Percentiles rank a stretch among this genome's conserved stretches.
Evolutionary conservation across 257 asterid genomes (phyloP).

Genomic region (Solanum chiquidenum): DNA sequence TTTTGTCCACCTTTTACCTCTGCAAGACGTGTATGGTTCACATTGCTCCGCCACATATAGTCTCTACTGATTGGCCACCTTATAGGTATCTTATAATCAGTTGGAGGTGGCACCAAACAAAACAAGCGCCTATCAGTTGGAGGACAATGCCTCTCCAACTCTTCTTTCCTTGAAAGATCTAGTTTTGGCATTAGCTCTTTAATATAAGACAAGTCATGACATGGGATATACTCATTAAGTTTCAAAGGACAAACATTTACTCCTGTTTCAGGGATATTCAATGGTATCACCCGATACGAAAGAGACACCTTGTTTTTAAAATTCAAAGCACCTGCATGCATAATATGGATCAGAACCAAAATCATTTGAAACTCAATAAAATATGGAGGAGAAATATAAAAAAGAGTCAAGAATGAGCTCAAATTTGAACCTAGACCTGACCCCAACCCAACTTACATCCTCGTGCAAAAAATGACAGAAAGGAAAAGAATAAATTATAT

Average conservation of each 20-base stretch:
- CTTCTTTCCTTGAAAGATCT: conserved; percentile 68
- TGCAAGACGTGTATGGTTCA: conserved; percentile 79
- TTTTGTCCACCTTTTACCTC: conserved; percentile 95
- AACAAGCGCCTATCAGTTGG: conserved; percentile 56
- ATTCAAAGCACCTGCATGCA: conserved; percentile 24
- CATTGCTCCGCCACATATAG: conserved; percentile 87
- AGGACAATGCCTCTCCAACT: conserved; percentile 89
- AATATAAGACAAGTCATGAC: conserved; percentile 68
- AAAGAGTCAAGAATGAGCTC: neutral
- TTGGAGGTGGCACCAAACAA: conserved; percentile 90
- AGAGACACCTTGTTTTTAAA: conserved; percentile 58
- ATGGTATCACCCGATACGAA: conserved; percentile 46
- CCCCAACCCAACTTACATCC: neutral
- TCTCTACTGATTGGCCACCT: conserved; percentile 89
- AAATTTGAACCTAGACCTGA: neutral
- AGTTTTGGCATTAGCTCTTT: conserved; percentile 52
- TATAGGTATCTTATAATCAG: conserved; percentile 76
- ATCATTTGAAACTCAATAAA: neutral
- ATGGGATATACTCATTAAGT: conserved; percentile 77
- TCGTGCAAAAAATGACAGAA: neutral
- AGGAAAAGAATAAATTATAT: neutral
- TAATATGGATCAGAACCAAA: neutral
- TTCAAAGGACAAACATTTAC: conserved; percentile 64
- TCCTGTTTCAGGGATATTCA: conserved; percentile 57
- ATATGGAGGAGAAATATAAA: neutral